Percentiles rank a stretch among this genome's conserved stretches.
phyloP scores from a whole-genome alignment of 768 basidiomycete genomes.

The Chalciporus piperatus region DNA sequence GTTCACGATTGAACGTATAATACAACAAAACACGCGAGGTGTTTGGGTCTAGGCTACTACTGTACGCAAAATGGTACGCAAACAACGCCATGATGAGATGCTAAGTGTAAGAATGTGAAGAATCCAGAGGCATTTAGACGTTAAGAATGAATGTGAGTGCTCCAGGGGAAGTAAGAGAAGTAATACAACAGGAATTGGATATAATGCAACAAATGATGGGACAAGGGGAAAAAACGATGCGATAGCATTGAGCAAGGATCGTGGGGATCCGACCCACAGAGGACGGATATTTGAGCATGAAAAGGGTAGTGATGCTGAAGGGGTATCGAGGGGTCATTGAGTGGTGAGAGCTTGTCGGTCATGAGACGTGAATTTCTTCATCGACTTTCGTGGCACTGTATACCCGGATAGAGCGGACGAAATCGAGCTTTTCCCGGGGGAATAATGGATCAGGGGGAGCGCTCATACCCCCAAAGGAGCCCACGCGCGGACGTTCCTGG shows the following conservation, averaged over 20 bases:
- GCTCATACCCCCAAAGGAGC: constrained; percentile 13
- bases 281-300: constrained; percentile 6
- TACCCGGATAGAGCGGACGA: constrained; percentile 51
- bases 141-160: constrained; percentile 9
- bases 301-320: background rate
- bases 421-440: constrained; percentile 40
- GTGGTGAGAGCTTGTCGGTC: constrained; percentile 3
- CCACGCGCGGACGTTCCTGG: constrained; percentile 8
- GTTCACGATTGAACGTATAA: constrained; percentile 8
- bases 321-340: background rate
- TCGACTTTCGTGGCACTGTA: constrained; percentile 48
- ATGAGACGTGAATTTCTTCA: constrained; percentile 25
- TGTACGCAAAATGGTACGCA: background rate
- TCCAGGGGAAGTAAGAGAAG: background rate
- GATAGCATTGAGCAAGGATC: constrained; percentile 15
- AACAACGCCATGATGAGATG: constrained; percentile 1
- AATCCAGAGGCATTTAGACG: background rate
- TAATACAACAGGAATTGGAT: constrained; percentile 14
- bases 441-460: constrained; percentile 24
- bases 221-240: constrained; percentile 1
- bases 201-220: constrained; percentile 4
- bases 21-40: constrained; percentile 8
- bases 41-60: background rate
- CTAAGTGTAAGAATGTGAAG: background rate
- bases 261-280: constrained; percentile 14